Base-by-base conservation (phyloP, 257 asterid genomes). In the Capsicum baccatum region DNA sequence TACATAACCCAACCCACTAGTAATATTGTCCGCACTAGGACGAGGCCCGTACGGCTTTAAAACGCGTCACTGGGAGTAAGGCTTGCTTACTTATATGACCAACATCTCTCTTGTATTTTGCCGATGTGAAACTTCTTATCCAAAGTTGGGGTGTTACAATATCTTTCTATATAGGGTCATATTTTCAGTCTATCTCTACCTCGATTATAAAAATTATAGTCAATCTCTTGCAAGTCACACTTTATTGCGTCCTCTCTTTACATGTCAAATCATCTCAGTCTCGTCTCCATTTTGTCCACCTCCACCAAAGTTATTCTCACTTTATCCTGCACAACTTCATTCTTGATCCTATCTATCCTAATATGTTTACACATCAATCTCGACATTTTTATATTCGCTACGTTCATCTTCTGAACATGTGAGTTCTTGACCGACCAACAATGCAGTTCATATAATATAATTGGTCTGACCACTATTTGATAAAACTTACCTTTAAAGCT, bases 401-500 rank as follows among this genome's bases (percentile, higher is more conserved):
- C 66, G 2, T 3, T 1, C 2, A 59, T n/a, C 6, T 59, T n/a
- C 8, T 59, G 33, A 0, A 55, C 6, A 3, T 55, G n/a, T 0
- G 6, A 60, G 9, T 8, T 60, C 1, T 60, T 60, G 13, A 59
- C 16, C 3, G 2, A 0, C 0, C 5, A 59, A 59, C 1, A 8
- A 5, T 59, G 0, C 0, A 0, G 1, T 11, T 2, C 2, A 0
- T 59, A 59, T 8, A n/a, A 59, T 4, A 59, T 8, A 1, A 12
- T 8, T n/a, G 12, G 6, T 8, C 2, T 58, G 26, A 59, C 6
- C 66, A n/a, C 33, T 6, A 8, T 12, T 59, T 59, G 8, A 3
- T 59, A 11, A 59, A 8, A 59, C 21, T 59, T 10, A n/a, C 33
- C 6, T 17, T 59, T 59, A 59, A 59, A n/a, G 5, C 6, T 9